Evolutionary conservation across 2,329 filamentous ascomycete genomes (phyloP), one percentile per base, ranked within the genome.

Genomic region (Peltaster fructicola): DNA sequence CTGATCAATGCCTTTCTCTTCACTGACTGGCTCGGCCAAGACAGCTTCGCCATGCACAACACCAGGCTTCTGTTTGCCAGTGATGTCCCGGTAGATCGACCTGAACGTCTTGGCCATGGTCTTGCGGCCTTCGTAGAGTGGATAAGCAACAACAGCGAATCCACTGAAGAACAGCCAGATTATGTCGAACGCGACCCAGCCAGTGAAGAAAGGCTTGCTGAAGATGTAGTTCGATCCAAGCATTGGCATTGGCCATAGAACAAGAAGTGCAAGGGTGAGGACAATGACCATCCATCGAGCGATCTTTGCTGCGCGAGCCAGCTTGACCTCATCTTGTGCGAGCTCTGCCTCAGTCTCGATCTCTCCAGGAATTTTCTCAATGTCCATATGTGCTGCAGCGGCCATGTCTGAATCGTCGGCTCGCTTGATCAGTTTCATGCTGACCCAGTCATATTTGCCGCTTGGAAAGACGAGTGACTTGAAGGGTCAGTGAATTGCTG

Each of bases 401-500:
- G 72, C 67, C 11, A 82, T 55, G 24, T 82, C 77, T 20, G 69
- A 63, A 48, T 92, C 82, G 40, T 91, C 80, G 22, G 69, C 76
- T 37, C 66, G 68, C 39, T 77, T 69, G 44, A 92, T 91, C 1
- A 59, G 60, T 41, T 68, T 65, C 82, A 92, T 92, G 9, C 72
- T 75, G 29, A 68, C 54, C 73, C 80, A 92, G 57, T 92, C 76
- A 51, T 92, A 92, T 38, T 78, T 72, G 30, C 84, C 73, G 7
- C 57, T 44, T n/a, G 67, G 67, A 32, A 81, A 72, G 9, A 63
- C 52, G 25, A 73, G 63, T 0, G 78, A 84, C n/a, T n/a, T n/a
- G n/a, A n/a, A n/a, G n/a, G n/a, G n/a, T n/a, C n/a, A n/a, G n/a
- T n/a, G n/a, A n/a, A n/a, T n/a, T n/a, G n/a, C n/a, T n/a, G n/a